Evolutionary conservation across 352 stramenopile genomes (phyloP).

Genomic region (Phytophthora palmivora): DNA sequence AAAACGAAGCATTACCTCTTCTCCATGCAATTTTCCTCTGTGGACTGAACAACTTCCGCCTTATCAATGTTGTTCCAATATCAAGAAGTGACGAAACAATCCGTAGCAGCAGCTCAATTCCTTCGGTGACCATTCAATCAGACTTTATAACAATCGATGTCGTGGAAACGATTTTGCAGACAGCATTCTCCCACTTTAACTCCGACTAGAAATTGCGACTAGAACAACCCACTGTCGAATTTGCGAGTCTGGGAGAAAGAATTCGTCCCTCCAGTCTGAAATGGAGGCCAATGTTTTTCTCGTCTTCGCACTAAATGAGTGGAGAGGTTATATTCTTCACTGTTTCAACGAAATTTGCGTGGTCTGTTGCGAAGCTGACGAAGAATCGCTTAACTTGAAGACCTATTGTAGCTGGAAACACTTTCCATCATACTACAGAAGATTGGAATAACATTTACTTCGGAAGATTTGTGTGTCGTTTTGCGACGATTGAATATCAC

Average conservation of each 20-base stretch:
- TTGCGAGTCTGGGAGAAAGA: constrained; percentile 15
- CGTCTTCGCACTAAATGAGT: too few relatives aligned
- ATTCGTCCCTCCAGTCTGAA: background rate
- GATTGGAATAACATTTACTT: constrained; percentile 44
- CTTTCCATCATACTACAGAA: constrained; percentile 63
- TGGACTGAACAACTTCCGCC: constrained; percentile 58
- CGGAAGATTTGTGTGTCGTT: too few relatives aligned
- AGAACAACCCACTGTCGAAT: constrained; percentile 41
- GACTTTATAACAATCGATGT: constrained; percentile 50
- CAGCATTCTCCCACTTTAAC: constrained; percentile 56
- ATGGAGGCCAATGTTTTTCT: too few relatives aligned
- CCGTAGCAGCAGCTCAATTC: too few relatives aligned
- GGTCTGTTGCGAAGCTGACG: constrained; percentile 61
- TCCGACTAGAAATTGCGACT: constrained; percentile 57
- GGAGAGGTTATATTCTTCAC: constrained; percentile 70
- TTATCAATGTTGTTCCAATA: too few relatives aligned
- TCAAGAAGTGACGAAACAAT: too few relatives aligned
- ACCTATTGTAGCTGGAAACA: constrained; percentile 58
- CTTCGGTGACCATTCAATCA: background rate
- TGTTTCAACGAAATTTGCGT: constrained; percentile 74
- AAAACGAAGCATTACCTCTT: constrained; percentile 75
- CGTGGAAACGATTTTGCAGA: constrained; percentile 53
- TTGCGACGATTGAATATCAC: constrained; percentile 71
- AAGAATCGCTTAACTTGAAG: constrained; percentile 63
- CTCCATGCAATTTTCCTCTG: constrained; percentile 63